Conservation (phyloP, 164 flowering plant genomes). For the Tetrastigma voinierianum region DNA sequence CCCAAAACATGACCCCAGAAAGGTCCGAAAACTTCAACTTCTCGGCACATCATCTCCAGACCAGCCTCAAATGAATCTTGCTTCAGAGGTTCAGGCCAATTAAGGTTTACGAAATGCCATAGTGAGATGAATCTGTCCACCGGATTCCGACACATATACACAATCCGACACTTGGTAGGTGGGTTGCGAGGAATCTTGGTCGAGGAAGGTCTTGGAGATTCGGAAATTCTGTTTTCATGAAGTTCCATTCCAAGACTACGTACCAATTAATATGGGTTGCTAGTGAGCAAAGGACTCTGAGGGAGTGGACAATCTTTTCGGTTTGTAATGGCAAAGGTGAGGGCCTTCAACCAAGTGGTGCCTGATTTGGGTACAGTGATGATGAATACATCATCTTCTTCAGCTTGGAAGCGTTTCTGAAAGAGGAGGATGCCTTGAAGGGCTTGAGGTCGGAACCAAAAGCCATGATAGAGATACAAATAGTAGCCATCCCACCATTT, state of each 20-base stretch:
- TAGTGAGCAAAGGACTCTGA: slow-evolving; percentile 6
- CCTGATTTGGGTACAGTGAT: slow-evolving; percentile 16
- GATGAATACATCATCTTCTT: slow-evolving; percentile 7
- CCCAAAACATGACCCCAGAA: no score
- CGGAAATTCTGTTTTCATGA: not conserved
- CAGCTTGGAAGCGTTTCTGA: slow-evolving; percentile 14
- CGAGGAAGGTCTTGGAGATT: slow-evolving; percentile 2
- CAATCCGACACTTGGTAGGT: slow-evolving; percentile 10
- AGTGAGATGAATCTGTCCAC: no score
- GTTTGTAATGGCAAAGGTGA: slow-evolving; percentile 1
- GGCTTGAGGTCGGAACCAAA: no score
- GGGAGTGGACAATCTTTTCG: not conserved
- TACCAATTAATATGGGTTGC: slow-evolving; percentile 17
- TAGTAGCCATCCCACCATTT: not conserved
- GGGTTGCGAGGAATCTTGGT: slow-evolving; percentile 22
- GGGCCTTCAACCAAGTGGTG: slow-evolving; percentile 28
- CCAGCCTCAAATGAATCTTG: no score
- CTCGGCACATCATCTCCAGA: no score
- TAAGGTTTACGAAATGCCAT: no score
- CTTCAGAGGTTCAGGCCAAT: no score
- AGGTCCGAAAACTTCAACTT: not conserved
- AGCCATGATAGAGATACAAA: not conserved
- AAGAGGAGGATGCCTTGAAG: not conserved
- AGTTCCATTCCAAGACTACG: slow-evolving; percentile 9
- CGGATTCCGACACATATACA: slow-evolving; percentile 15